Evolutionary conservation across 257 asterid genomes (phyloP).

Genomic region (Solanum dulcamara): DNA sequence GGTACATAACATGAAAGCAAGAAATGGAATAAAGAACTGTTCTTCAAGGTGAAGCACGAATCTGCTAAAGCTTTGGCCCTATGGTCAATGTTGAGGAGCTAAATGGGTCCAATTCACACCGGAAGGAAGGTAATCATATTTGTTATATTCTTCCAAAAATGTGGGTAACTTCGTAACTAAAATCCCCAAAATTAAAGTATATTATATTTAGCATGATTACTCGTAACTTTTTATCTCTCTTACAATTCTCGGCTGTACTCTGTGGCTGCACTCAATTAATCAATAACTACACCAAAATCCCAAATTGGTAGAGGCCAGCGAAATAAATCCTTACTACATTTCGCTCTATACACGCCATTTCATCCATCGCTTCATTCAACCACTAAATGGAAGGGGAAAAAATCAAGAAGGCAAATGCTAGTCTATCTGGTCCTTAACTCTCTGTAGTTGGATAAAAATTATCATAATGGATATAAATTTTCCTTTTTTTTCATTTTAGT

Average conservation of each 20-base stretch:
- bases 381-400: background rate
- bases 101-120: background rate
- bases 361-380: background rate
- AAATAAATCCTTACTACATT: background rate
- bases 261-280: background rate
- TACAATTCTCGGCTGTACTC: background rate
- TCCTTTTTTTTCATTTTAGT: background rate
- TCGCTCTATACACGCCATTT: background rate
- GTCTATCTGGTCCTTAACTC: background rate
- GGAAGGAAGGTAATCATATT: background rate
- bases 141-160: background rate
- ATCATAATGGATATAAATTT: background rate
- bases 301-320: background rate
- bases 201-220: background rate
- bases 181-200: background rate
- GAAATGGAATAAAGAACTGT: background rate
- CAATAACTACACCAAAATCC: background rate
- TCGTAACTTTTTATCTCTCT: background rate
- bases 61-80: background rate
- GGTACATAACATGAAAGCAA: background rate
- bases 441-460: background rate
- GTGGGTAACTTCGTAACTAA: background rate
- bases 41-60: background rate
- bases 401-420: background rate
- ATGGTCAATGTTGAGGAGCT: background rate